A percentile compares a stretch with the other conserved stretches of the same genome.
These are phyloP conservation scores for Alternaria gansuensis DNA, from an alignment of 2,329 filamentous ascomycete species.

Conservation along the genomic window DNA sequence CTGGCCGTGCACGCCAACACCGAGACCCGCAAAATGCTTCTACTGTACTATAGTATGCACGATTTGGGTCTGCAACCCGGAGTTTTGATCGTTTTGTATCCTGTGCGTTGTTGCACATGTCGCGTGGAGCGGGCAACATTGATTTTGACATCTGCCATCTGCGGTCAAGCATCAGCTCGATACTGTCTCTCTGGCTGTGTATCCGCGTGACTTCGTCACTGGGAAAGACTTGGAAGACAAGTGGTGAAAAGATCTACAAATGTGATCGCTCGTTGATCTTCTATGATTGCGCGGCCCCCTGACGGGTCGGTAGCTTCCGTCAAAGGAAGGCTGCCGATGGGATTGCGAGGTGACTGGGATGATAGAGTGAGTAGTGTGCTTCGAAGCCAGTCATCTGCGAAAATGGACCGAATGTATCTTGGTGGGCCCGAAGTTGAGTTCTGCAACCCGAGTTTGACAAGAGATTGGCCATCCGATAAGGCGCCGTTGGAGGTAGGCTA, in stretches of 20 bases:
- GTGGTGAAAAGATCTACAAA: slow-evolving; percentile 28
- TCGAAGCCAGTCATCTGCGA: slow-evolving; percentile 15
- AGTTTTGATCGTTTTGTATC: slow-evolving; percentile 11
- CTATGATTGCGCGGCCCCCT: slow-evolving; percentile 37
- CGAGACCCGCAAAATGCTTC: slow-evolving; percentile 7
- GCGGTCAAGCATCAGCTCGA: slow-evolving; percentile 34
- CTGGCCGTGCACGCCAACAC: slow-evolving; percentile 23
- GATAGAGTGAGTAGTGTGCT: slow-evolving; percentile 5
- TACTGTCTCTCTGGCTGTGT: slow-evolving; percentile 26
- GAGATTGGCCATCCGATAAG: slow-evolving; percentile 26
- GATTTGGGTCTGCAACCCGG: slow-evolving; percentile 2
- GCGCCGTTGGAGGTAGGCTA: slow-evolving; percentile 28
- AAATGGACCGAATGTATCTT: slow-evolving; percentile 18
- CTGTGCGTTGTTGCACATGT: slow-evolving; percentile 29
- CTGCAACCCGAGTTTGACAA: slow-evolving; percentile 16
- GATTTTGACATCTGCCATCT: slow-evolving; percentile 18
- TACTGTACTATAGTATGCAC: slow-evolving; percentile 3
- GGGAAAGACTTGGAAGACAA: slow-evolving; percentile 13
- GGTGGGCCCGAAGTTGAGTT: slow-evolving; percentile 19
- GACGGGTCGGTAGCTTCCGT: slow-evolving; percentile 38
- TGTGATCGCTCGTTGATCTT: slow-evolving; percentile 29
- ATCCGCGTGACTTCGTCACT: not conserved
- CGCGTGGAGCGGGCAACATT: slow-evolving; percentile 22
- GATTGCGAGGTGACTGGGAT: slow-evolving; percentile 13
- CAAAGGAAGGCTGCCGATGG: slow-evolving; percentile 36